Evolutionary conservation across 805 yeast species (phyloP).

Genomic region (Isabelozyma rhagii): DNA sequence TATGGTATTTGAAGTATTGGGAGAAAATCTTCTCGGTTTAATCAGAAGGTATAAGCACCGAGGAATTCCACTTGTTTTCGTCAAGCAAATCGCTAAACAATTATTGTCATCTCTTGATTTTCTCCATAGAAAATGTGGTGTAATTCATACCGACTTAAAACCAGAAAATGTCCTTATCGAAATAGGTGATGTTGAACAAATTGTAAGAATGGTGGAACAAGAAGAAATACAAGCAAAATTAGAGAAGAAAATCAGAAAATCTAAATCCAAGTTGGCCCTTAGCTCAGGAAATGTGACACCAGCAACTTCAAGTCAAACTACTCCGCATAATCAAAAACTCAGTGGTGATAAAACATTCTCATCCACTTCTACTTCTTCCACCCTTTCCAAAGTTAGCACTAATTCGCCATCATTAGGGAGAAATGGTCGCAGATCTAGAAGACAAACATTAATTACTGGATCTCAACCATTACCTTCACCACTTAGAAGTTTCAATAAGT

Average conservation of each 20-base stretch:
- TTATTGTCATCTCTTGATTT: conserved; percentile 69
- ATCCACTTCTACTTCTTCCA: conserved; percentile 1
- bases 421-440: conserved; percentile 54
- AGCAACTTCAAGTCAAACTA: conserved; percentile 4
- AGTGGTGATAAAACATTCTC: conserved; percentile 5
- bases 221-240: conserved; percentile 50
- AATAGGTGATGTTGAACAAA: conserved; percentile 78
- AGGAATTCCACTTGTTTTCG: conserved; percentile 74
- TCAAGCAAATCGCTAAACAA: conserved; percentile 80
- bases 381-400: conserved; percentile 6
- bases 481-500: conserved; percentile 52
- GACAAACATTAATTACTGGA: conserved; percentile 79
- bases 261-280: conserved; percentile 21
- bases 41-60: conserved; percentile 74
- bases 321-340: conserved; percentile 4
- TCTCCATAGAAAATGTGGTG: conserved; percentile 69
- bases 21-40: conserved; percentile 85
- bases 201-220: conserved; percentile 64
- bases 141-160: conserved; percentile 70
- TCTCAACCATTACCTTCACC: conserved; percentile 94
- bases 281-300: conserved; percentile 11
- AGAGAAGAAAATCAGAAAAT: conserved; percentile 40
- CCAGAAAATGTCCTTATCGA: conserved; percentile 77
- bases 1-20: conserved; percentile 96
- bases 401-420: conserved; percentile 39